These are phyloP conservation scores for Stachybotrys elegans DNA, from an alignment of 2,329 filamentous ascomycete genomes.

Conservation along the genomic window DNA sequence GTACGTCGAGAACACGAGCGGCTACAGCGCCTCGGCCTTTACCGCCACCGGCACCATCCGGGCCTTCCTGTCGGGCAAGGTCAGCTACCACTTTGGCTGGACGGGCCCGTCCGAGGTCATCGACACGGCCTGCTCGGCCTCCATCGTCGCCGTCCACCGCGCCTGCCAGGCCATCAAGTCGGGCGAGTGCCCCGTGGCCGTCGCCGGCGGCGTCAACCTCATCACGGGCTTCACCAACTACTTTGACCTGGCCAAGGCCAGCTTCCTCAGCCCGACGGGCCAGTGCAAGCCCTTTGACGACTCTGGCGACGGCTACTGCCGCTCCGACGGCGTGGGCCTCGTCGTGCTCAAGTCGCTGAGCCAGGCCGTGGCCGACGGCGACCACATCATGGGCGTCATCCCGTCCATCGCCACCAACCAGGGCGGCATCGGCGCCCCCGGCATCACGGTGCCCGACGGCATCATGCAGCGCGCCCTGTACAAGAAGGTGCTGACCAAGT, in stretches of 20 bases:
- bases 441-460: slow-evolving; percentile 21
- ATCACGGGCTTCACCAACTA: slow-evolving; percentile 22
- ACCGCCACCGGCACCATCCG: slow-evolving; percentile 28
- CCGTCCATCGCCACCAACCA: slow-evolving; percentile 28
- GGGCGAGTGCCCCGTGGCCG: slow-evolving; percentile 25
- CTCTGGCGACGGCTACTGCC: slow-evolving; percentile 40
- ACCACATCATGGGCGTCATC: slow-evolving; percentile 42
- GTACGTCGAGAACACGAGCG: background rate
- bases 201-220: slow-evolving; percentile 34
- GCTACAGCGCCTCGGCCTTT: slow-evolving; percentile 15
- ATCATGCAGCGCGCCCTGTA: slow-evolving; percentile 24
- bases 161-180: slow-evolving; percentile 23
- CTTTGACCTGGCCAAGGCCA: slow-evolving; percentile 14
- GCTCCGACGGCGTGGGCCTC: slow-evolving; percentile 40
- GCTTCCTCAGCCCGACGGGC: slow-evolving; percentile 22
- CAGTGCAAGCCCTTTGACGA: slow-evolving; percentile 21
- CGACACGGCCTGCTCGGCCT: slow-evolving; percentile 34
- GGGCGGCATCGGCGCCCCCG: slow-evolving; percentile 18
- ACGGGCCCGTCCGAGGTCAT: slow-evolving; percentile 27
- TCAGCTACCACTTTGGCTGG: slow-evolving; percentile 33
- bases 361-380: slow-evolving; percentile 45
- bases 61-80: slow-evolving; percentile 25
- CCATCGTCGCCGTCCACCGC: slow-evolving; percentile 26
- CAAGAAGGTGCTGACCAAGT: slow-evolving; percentile 17
- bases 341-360: slow-evolving; percentile 42